These are phyloP conservation scores for Volvox africanus DNA, from an alignment of 139 green algal species.

Conservation along the genomic window DNA sequence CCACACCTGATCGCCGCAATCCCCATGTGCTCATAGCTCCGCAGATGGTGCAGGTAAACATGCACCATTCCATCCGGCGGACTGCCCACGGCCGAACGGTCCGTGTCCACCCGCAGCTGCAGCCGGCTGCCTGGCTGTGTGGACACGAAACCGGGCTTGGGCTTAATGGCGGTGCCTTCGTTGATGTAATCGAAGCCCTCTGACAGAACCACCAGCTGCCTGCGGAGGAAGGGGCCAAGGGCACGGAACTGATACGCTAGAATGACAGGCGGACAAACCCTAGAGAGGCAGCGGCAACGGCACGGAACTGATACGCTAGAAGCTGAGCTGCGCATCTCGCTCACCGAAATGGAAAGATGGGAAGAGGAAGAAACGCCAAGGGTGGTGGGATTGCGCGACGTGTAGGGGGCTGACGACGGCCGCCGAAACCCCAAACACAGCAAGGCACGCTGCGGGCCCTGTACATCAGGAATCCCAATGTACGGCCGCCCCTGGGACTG, in stretches of 20 bases:
- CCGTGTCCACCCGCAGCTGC: conserved; percentile 13
- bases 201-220: conserved; percentile 6
- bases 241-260: not conserved
- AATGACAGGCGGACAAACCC: too few relatives aligned
- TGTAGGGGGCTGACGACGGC: too few relatives aligned
- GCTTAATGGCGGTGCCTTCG: conserved; percentile 36
- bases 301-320: too few relatives aligned
- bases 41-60: conserved; percentile 38
- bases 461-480: too few relatives aligned
- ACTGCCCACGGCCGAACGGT: not conserved
- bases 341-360: too few relatives aligned
- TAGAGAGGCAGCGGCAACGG: not conserved
- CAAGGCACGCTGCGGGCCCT: too few relatives aligned
- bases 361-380: too few relatives aligned
- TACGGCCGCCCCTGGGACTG: too few relatives aligned
- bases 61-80: not conserved
- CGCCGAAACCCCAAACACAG: too few relatives aligned
- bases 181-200: conserved; percentile 20
- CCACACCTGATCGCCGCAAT: conserved; percentile 22
- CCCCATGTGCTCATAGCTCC: conserved; percentile 44
- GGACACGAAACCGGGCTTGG: conserved; percentile 43
- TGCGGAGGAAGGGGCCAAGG: not conserved
- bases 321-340: too few relatives aligned
- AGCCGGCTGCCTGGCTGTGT: not conserved
- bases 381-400: too few relatives aligned